phyloP scores from a whole-genome alignment of 805 yeast genomes.

The Lipomyces kockii region DNA sequence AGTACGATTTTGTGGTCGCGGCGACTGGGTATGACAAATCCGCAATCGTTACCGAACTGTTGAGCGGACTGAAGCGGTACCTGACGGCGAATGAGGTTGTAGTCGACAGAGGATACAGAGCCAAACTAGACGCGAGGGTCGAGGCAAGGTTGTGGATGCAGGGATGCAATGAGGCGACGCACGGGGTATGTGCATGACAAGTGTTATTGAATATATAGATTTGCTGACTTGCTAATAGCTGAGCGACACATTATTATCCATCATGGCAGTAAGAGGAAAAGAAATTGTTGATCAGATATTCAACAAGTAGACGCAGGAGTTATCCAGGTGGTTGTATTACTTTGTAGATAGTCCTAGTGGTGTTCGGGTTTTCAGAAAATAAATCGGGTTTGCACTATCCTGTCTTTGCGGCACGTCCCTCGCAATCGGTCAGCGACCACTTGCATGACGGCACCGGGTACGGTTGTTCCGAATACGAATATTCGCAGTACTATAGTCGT shows the following conservation, averaged over 20 bases:
- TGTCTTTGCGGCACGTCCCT: no score
- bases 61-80: conserved; percentile 12
- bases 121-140: conserved; percentile 15
- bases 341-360: background rate
- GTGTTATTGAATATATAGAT: background rate
- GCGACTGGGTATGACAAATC: conserved; percentile 38
- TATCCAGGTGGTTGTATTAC: background rate
- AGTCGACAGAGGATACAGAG: conserved; percentile 31
- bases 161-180: conserved; percentile 37
- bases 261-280: conserved; percentile 36
- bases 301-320: background rate
- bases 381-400: no score
- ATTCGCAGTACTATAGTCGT: no score
- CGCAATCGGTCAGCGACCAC: no score
- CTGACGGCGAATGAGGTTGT: background rate
- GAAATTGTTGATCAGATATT: conserved; percentile 32
- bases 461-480: no score
- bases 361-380: background rate
- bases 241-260: conserved; percentile 39
- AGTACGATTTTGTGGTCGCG: conserved; percentile 35
- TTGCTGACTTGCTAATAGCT: conserved; percentile 11
- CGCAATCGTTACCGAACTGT: conserved; percentile 4
- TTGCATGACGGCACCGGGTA: no score
- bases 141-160: conserved; percentile 37
- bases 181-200: conserved; percentile 25